Evolutionary conservation across 257 asterid species (phyloP), one percentile per base, ranked within the genome.

Genomic region (Solanum peruvianum): DNA sequence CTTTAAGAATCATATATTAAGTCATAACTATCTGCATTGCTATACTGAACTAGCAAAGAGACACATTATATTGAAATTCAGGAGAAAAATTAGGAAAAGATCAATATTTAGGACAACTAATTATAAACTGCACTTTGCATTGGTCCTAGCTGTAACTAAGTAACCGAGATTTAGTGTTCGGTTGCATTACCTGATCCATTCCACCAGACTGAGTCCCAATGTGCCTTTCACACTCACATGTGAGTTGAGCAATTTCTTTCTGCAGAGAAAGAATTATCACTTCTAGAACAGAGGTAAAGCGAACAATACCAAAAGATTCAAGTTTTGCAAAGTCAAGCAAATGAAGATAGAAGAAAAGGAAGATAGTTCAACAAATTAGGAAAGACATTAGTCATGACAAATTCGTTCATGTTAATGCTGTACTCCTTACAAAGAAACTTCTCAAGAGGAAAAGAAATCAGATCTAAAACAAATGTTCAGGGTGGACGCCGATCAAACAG

Each of bases 161-260:
- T 16, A 60, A 77, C 52, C 84, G 37, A 83, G 49, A 87, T 12
- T 35, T 29, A 69, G 87, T 87, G n/a, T 77, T 41, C n/a, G 21
- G 67, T 83, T 27, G 23, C 86, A 66, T 87, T 90, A 97, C 99
- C 98, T 94, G 99, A 90, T 97, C 99, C 99, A 97, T 97, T 89
- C 99, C 99, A 91, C 99, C 99, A 87, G 99, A 97, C 88, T 95
- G 99, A 44, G 99, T 97, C 58, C 99, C 99, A 60, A 97, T 96
- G 88, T 96, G 98, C 88, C 99, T 92, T 91, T 97, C 99, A 87
- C 99, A 97, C 87, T 93, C 99, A 73, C 99, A 97, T 14, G 99
- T 94, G 80, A 97, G 96, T 89, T 95, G 98, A 90, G 99, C 99
- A 89, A 97, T 94, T 86, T 95, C 99, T 94, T 95, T 95, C 99